phyloP scores from a whole-genome alignment of 768 basidiomycete genomes.

The Collybia mongolica region DNA sequence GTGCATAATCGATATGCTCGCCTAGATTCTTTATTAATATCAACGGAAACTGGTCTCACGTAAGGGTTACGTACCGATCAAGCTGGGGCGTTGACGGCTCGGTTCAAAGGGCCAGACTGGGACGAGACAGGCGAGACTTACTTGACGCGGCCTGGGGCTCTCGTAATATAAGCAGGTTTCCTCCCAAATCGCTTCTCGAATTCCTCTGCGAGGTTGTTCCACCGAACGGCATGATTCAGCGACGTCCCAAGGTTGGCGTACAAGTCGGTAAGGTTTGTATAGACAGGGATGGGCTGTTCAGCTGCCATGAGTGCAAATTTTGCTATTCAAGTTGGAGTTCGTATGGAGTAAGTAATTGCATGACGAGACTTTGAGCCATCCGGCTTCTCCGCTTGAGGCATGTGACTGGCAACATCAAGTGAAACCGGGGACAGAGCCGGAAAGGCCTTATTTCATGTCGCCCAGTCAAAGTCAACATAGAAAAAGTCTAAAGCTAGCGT shows the following conservation, averaged over 20 bases:
- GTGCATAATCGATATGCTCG: constrained; percentile 82
- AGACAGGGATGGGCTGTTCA: constrained; percentile 59
- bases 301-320: constrained; percentile 41
- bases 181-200: constrained; percentile 65
- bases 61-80: constrained; percentile 36
- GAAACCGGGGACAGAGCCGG: no score
- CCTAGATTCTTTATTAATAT: constrained; percentile 37
- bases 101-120: not conserved
- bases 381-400: no score
- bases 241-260: constrained; percentile 54
- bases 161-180: constrained; percentile 66
- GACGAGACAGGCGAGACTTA: constrained; percentile 27
- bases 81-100: constrained; percentile 18
- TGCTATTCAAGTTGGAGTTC: no score
- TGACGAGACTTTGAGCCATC: no score
- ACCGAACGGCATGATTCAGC: constrained; percentile 55
- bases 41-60: not conserved
- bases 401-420: no score
- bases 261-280: constrained; percentile 53
- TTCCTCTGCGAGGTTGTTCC: constrained; percentile 59
- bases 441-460: no score
- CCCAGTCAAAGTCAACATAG: no score
- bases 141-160: constrained; percentile 85
- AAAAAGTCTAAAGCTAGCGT: no score
- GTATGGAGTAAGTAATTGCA: no score